Evolutionary conservation across 345 rosid species (phyloP).

Genomic region (Carallia brachiata): DNA sequence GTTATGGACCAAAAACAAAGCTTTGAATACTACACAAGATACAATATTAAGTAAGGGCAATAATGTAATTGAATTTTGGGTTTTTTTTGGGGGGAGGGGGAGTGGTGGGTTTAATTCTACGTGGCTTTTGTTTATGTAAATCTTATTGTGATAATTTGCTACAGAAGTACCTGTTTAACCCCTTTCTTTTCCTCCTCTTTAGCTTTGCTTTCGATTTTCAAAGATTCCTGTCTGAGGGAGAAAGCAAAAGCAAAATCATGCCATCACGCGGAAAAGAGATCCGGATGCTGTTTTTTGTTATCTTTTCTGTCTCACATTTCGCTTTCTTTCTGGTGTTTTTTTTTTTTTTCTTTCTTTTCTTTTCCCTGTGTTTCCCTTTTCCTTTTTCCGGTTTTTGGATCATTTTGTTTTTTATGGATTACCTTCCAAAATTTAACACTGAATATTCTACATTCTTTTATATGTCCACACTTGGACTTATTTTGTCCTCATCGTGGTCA

Average conservation of each 20-base stretch:
- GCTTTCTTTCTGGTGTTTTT: slow-evolving; percentile 7
- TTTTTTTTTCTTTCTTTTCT: slow-evolving; percentile 14
- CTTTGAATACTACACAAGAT: too few species aligned
- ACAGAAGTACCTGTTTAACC: not conserved
- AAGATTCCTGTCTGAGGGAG: slow-evolving; percentile 55
- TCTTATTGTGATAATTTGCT: too few species aligned
- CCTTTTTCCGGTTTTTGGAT: slow-evolving; percentile 37
- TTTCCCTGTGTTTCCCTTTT: slow-evolving; percentile 21
- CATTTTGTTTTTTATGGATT: slow-evolving; percentile 44
- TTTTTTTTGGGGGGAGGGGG: too few species aligned
- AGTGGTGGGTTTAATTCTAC: too few species aligned
- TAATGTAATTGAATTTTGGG: too few species aligned
- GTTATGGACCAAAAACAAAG: too few species aligned
- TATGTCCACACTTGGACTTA: slow-evolving; percentile 21
- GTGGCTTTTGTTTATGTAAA: not conserved
- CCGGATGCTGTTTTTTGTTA: not conserved
- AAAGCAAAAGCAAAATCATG: slow-evolving; percentile 48
- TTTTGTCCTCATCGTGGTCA: not conserved
- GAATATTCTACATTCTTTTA: not conserved
- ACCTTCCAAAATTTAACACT: slow-evolving; percentile 7
- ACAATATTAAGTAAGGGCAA: too few species aligned
- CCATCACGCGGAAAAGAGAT: slow-evolving; percentile 19
- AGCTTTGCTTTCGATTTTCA: slow-evolving; percentile 39
- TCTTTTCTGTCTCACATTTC: slow-evolving; percentile 40
- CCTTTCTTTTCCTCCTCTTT: slow-evolving; percentile 9